These are phyloP conservation scores for Tripterygium wilfordii DNA, from an alignment of 177 flowering plant genomes.

Conservation along the genomic window DNA sequence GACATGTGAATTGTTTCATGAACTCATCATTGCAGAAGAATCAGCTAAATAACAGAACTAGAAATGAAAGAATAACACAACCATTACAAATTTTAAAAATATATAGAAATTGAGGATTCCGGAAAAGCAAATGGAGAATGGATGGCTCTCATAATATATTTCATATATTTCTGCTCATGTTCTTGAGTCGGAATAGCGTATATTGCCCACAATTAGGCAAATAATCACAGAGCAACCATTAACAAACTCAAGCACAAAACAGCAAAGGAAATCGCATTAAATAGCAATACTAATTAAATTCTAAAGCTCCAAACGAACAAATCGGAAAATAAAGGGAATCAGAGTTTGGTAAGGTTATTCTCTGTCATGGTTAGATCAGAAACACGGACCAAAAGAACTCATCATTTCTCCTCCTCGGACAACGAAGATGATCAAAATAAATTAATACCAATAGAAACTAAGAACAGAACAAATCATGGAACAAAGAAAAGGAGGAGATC, in stretches of 20 bases:
- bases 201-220: constrained; percentile 27
- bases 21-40: constrained; percentile 35
- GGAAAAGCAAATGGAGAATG: background rate
- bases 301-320: background rate
- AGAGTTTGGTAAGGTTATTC: constrained; percentile 24
- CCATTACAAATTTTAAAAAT: background rate
- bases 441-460: background rate
- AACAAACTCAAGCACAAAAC: background rate
- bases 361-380: constrained; percentile 45
- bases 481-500: constrained; percentile 13
- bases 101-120: background rate
- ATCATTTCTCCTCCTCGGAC: constrained; percentile 24
- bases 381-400: constrained; percentile 51
- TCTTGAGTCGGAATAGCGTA: constrained; percentile 34
- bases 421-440: background rate
- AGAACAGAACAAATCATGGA: background rate
- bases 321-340: constrained; percentile 20
- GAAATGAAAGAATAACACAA: background rate
- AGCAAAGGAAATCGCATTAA: background rate
- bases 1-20: constrained; percentile 48
- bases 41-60: background rate
- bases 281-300: too few relatives aligned
- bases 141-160: constrained; percentile 17
- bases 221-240: constrained; percentile 26
- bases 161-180: constrained; percentile 7